Evolutionary conservation across 768 basidiomycete species (phyloP).

Genomic region (Botryobasidium botryosum): DNA sequence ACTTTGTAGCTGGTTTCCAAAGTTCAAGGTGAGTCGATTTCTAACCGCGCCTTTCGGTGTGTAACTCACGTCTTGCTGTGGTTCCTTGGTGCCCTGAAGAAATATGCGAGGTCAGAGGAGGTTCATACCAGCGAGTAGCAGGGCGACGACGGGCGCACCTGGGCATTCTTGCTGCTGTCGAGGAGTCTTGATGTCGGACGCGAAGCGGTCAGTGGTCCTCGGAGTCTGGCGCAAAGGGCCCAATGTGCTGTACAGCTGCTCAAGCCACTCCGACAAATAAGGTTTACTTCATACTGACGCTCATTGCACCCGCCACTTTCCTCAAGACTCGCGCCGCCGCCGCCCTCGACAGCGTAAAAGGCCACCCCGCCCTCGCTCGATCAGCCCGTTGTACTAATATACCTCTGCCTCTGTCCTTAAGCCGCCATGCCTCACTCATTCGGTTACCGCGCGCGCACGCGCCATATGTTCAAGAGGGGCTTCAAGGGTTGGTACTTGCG

Average conservation of each 20-base stretch:
- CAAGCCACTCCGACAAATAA: too few species aligned
- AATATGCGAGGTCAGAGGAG: conserved; percentile 18
- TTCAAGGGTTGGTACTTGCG: conserved; percentile 62
- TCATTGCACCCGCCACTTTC: too few species aligned
- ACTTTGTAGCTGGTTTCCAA: conserved; percentile 73
- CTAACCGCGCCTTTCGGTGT: not conserved
- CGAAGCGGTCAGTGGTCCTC: too few species aligned
- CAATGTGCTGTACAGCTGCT: too few species aligned
- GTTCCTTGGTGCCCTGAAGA: conserved; percentile 69
- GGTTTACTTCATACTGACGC: too few species aligned
- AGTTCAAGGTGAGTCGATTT: not conserved
- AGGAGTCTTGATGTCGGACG: too few species aligned
- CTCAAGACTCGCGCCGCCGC: too few species aligned
- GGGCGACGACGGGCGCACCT: conserved; percentile 41
- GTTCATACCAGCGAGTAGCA: conserved; percentile 13
- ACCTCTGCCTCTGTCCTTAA: too few species aligned
- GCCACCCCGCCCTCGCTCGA: too few species aligned
- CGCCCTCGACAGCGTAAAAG: too few species aligned
- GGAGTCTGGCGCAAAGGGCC: too few species aligned
- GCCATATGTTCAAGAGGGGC: conserved; percentile 98
- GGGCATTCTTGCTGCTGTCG: conserved; percentile 66
- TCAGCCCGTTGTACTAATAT: too few species aligned
- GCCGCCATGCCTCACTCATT: conserved; percentile 90
- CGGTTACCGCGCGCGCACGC: conserved; percentile 99
- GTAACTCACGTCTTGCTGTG: conserved; percentile 83